Evolutionary conservation across 1,284 basidiomycete genomes (phyloP).

Genomic region (Ustilago crameri): DNA sequence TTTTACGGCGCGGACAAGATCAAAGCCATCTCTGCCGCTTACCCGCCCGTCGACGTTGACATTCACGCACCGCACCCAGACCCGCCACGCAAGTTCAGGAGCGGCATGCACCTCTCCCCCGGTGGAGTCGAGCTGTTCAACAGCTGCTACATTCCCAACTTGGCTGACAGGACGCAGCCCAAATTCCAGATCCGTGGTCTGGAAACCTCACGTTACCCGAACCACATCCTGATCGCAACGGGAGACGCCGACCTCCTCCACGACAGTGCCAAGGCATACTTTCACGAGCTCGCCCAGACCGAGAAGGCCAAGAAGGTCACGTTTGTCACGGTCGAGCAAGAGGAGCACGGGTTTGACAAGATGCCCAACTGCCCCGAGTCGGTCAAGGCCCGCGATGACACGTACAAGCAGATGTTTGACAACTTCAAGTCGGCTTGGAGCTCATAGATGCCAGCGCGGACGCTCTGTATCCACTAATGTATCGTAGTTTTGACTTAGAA

Average conservation of each 20-base stretch:
- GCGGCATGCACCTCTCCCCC: slow-evolving; percentile 36
- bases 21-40: slow-evolving; percentile 42
- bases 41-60: slow-evolving; percentile 40
- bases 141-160: slow-evolving; percentile 44
- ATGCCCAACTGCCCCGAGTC: slow-evolving; percentile 28
- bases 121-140: slow-evolving; percentile 45
- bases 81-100: slow-evolving; percentile 14
- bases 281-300: slow-evolving; percentile 33
- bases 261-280: slow-evolving; percentile 36
- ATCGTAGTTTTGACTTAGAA: no score
- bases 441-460: background rate
- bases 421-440: slow-evolving; percentile 19
- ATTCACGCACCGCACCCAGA: background rate
- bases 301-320: slow-evolving; percentile 33
- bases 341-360: slow-evolving; percentile 64
- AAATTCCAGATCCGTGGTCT: slow-evolving; percentile 33
- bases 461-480: no score
- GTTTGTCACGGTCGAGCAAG: slow-evolving; percentile 41
- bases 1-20: slow-evolving; percentile 39
- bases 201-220: slow-evolving; percentile 42
- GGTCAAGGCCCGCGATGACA: slow-evolving; percentile 26
- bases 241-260: slow-evolving; percentile 55
- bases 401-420: slow-evolving; percentile 29
- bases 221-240: slow-evolving; percentile 42
- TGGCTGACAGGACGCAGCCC: slow-evolving; percentile 20